These are phyloP conservation scores for Cercospora berteroae DNA, from an alignment of 2,329 filamentous ascomycete genomes.

Conservation along the genomic window DNA sequence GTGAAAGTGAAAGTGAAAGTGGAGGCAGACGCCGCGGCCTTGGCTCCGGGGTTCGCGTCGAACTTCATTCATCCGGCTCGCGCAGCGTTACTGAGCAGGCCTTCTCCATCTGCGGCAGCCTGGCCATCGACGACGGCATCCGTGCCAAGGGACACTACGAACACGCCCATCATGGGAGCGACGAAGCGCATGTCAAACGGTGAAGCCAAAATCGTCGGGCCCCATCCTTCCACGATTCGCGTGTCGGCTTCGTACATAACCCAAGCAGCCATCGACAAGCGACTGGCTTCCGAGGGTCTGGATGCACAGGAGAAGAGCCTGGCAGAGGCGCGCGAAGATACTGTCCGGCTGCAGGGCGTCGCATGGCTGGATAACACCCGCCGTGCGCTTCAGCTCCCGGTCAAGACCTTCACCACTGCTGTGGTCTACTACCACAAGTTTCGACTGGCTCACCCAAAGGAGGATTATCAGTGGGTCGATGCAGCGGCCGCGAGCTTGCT, in stretches of 20 bases:
- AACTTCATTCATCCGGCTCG: conserved; percentile 13
- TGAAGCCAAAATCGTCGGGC: conserved; percentile 43
- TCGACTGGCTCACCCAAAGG: conserved; percentile 77
- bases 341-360: conserved; percentile 77
- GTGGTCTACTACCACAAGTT: conserved; percentile 94
- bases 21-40: not conserved
- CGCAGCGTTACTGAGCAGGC: not conserved
- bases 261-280: conserved; percentile 74
- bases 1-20: conserved; percentile 1
- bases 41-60: conserved; percentile 7
- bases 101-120: not conserved
- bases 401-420: conserved; percentile 88
- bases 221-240: conserved; percentile 63
- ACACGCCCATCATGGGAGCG: conserved; percentile 30
- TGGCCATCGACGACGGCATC: conserved; percentile 4
- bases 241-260: conserved; percentile 74
- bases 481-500: conserved; percentile 85
- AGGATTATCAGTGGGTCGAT: conserved; percentile 69
- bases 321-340: conserved; percentile 67
- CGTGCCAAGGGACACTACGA: not conserved
- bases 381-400: conserved; percentile 76
- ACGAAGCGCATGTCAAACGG: conserved; percentile 36
- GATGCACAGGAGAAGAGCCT: conserved; percentile 60
- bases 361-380: conserved; percentile 85
- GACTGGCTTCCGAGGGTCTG: conserved; percentile 59